phyloP scores from a whole-genome alignment of 2,329 filamentous ascomycete species.

The Grosmannia clavigera region DNA sequence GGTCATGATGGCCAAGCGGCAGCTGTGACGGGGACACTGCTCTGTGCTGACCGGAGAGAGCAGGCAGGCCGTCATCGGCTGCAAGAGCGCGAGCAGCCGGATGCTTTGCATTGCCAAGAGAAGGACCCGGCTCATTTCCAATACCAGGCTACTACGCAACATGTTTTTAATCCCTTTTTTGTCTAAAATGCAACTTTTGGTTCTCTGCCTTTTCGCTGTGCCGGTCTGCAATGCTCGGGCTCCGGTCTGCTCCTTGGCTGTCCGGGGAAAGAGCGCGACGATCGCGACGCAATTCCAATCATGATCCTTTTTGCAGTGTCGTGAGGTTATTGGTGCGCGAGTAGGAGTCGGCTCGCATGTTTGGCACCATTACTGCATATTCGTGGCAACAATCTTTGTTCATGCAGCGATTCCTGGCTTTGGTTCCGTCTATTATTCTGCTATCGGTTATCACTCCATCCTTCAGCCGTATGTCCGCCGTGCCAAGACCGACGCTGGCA shows the following conservation, averaged over 20 bases:
- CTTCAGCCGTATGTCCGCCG: neutral
- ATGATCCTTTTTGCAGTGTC: neutral
- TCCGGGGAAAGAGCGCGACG: neutral
- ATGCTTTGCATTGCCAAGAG: neutral
- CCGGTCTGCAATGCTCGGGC: neutral
- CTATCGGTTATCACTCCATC: neutral
- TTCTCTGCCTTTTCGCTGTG: neutral
- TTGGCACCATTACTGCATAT: neutral
- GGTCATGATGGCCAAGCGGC: conserved; percentile 36
- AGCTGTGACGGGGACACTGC: conserved; percentile 3
- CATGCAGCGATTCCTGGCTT: neutral
- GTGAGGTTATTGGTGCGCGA: neutral
- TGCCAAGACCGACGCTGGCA: conserved; percentile 2
- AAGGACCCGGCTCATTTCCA: neutral
- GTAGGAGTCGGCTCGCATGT: neutral
- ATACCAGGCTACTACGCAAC: neutral
- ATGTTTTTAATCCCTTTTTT: neutral
- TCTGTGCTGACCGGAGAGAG: neutral
- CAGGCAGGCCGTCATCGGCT: neutral
- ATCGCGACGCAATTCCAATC: neutral
- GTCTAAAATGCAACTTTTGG: neutral
- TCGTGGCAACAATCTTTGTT: neutral
- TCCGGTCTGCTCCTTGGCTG: neutral
- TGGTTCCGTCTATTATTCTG: neutral
- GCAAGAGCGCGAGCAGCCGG: neutral